Evolutionary conservation across 345 rosid genomes (phyloP), one percentile per base, ranked within the genome.

Genomic region (Citrus unshiu): DNA sequence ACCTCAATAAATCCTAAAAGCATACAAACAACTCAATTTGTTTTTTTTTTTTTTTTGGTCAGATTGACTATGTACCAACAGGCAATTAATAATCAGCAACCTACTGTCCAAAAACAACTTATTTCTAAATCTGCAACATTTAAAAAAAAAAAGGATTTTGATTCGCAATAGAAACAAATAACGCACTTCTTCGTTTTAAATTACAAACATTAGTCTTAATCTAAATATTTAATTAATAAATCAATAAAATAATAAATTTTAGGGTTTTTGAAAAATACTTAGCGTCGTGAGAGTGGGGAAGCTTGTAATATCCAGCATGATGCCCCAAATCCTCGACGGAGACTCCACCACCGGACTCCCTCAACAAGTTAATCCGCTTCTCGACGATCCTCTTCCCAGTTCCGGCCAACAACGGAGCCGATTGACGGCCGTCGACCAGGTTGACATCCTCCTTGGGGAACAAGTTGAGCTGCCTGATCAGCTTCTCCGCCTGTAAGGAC

Each of bases 281-380:
- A 18, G 98, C 95, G 76, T 88, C 97, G 63, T 87, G 88, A 39
- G 97, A 91, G 65, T 91, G 85, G 24, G 89, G 82, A 80, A 96
- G 91, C 86, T 94, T 86, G 80, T 89, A 96, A 73, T 96, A 96
- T 66, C 99, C 99, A 74, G 99, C 99, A 82, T 87, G 97, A 77
- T 94, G 98, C n/a, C 98, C 93, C 81, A 94, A 88, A 80, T 94
- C 91, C 66, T 92, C 93, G 6, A 83, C 86, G 32, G 91, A 61
- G 66, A 83, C 77, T 13, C 86, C 91, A 6, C 61, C 84, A 22
- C 62, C 80, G 2, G 72, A 86, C 0, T 16, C 37, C 25, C 70
- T 58, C 16, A 75, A 80, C 40, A 94, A 67, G 76, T 76, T 84
- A 72, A 96, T 78, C 76, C 72, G 83, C 86, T 86, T 90, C 87